Percentiles rank a stretch among this genome's conserved stretches.
phyloP scores from a whole-genome alignment of 2,329 filamentous ascomycete genomes.

The Aspergillus hiratsukae region DNA sequence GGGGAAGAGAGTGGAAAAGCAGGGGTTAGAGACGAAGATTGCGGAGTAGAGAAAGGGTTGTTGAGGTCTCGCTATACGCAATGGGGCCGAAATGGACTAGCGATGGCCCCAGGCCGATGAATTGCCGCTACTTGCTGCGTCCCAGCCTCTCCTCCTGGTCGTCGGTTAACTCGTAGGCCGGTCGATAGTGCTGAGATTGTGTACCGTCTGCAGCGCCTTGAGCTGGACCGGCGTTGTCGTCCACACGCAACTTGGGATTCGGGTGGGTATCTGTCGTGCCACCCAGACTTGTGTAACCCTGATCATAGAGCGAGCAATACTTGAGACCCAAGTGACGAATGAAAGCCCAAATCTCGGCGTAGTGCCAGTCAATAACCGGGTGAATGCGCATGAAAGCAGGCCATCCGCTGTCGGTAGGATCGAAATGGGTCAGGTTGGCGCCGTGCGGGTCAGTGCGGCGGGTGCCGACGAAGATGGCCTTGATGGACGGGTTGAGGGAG shows the following conservation, averaged over 20 bases:
- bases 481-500: slow-evolving; percentile 47
- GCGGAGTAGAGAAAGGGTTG: neutral
- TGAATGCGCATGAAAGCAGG: slow-evolving; percentile 89
- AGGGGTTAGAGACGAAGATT: neutral
- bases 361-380: slow-evolving; percentile 97
- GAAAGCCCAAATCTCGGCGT: slow-evolving; percentile 89
- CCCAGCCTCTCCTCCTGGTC: slow-evolving; percentile 77
- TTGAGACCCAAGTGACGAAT: slow-evolving; percentile 67
- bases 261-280: slow-evolving; percentile 84
- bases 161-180: slow-evolving; percentile 69
- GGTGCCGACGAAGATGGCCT: slow-evolving; percentile 82
- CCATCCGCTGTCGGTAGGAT: slow-evolving; percentile 84
- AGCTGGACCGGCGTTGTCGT: slow-evolving; percentile 19
- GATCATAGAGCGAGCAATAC: slow-evolving; percentile 84
- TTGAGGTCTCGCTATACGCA: neutral
- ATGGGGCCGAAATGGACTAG: neutral
- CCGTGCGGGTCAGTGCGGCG: slow-evolving; percentile 90
- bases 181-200: slow-evolving; percentile 51
- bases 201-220: slow-evolving; percentile 22
- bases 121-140: slow-evolving; percentile 47
- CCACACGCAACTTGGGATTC: slow-evolving; percentile 66
- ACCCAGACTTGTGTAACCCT: slow-evolving; percentile 87
- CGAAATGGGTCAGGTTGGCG: slow-evolving; percentile 71
- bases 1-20: neutral
- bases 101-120: neutral